Percentiles rank a stretch among this genome's conserved stretches.
Conservation (phyloP, 768 basidiomycete genomes). For the Neoboletus magnificus region DNA sequence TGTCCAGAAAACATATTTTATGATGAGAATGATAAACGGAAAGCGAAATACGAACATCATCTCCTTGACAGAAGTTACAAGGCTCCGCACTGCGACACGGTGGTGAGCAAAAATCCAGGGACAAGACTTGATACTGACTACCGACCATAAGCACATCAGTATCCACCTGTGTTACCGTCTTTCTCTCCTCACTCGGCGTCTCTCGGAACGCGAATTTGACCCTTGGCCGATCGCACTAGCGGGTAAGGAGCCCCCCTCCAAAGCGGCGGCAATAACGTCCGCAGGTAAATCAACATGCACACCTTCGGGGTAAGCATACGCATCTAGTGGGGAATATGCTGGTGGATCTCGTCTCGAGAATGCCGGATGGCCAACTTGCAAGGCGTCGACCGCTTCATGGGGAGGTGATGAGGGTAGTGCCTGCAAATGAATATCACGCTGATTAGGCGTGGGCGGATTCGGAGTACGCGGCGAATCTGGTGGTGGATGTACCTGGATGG, state of each 20-base stretch:
- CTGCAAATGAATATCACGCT: constrained; percentile 78
- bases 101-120: constrained; percentile 1
- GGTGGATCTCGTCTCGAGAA: constrained; percentile 68
- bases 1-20: constrained; percentile 26
- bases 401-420: constrained; percentile 36
- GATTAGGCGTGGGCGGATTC: constrained; percentile 83
- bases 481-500: constrained; percentile 70
- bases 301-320: constrained; percentile 79
- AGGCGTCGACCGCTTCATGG: constrained; percentile 18
- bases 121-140: constrained; percentile 12
- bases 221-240: constrained; percentile 52
- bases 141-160: not conserved
- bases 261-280: constrained; percentile 84
- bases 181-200: constrained; percentile 57
- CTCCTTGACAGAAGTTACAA: constrained; percentile 21
- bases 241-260: constrained; percentile 74
- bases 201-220: constrained; percentile 45
- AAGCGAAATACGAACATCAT: constrained; percentile 24
- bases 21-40: constrained; percentile 17
- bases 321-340: constrained; percentile 85
- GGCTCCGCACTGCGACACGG: constrained; percentile 12
- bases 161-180: constrained; percentile 26
- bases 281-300: constrained; percentile 93
- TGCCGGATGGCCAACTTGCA: constrained; percentile 31
- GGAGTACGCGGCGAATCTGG: constrained; percentile 78